These are phyloP conservation scores for Conoideocrella luteorostrata DNA, from an alignment of 2,329 filamentous ascomycete genomes.

Conservation along the genomic window DNA sequence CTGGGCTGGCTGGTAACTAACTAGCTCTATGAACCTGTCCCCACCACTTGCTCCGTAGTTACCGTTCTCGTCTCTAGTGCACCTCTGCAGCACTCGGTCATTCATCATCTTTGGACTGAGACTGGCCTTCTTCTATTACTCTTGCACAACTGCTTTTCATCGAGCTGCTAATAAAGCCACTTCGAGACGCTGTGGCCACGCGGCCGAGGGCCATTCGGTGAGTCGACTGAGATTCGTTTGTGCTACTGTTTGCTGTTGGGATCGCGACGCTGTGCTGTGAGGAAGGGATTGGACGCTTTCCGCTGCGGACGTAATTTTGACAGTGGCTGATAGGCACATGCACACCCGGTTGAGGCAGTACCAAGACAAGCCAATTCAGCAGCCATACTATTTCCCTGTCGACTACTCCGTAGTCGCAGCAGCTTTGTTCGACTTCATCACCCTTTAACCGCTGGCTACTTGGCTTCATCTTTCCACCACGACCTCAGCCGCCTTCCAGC, in stretches of 20 bases:
- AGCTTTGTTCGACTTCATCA: too few species aligned
- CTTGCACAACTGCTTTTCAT: conserved; percentile 2
- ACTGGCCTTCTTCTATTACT: too few species aligned
- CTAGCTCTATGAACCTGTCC: background rate
- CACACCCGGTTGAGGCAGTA: background rate
- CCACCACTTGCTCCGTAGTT: background rate
- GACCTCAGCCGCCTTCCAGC: too few species aligned
- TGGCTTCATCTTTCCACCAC: background rate
- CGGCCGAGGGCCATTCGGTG: conserved; percentile 5
- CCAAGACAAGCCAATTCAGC: background rate
- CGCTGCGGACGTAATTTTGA: background rate
- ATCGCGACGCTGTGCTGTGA: background rate
- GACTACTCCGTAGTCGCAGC: too few species aligned
- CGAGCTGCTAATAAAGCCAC: background rate
- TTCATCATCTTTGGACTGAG: too few species aligned
- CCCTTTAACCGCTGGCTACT: background rate
- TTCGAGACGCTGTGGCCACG: conserved; percentile 4
- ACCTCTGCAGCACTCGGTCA: too few species aligned
- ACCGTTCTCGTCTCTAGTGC: too few species aligned
- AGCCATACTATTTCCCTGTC: too few species aligned
- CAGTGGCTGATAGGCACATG: background rate
- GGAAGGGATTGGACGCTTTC: background rate
- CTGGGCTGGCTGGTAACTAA: too few species aligned
- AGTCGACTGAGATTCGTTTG: background rate
- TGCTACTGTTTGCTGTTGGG: background rate